Evolutionary conservation across 352 stramenopile genomes (phyloP).

Genomic region (Pythium biforme): DNA sequence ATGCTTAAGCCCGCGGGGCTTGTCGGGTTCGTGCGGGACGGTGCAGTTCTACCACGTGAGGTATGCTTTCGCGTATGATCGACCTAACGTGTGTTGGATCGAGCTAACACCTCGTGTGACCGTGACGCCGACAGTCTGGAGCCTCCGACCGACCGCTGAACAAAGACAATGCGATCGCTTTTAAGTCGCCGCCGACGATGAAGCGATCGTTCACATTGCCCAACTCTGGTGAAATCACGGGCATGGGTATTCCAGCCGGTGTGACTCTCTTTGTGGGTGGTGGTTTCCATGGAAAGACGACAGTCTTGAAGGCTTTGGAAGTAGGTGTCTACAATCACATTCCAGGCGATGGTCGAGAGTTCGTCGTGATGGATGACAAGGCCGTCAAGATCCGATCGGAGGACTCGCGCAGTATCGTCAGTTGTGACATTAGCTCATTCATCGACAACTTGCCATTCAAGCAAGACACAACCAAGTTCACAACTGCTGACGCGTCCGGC

Average conservation of each 20-base stretch:
- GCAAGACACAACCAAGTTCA: constrained; percentile 91
- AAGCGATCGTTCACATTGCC: constrained; percentile 86
- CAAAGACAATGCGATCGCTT: constrained; percentile 61
- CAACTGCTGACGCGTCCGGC: constrained; percentile 92
- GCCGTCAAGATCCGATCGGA: constrained; percentile 96
- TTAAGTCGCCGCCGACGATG: constrained; percentile 82
- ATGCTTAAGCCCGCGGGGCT: constrained; percentile 82
- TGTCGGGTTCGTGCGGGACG: constrained; percentile 93
- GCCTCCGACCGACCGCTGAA: constrained; percentile 56
- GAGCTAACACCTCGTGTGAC: not conserved
- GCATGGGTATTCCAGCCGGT: constrained; percentile 93
- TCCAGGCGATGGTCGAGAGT: constrained; percentile 93
- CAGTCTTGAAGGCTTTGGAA: constrained; percentile 92
- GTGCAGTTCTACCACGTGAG: constrained; percentile 89
- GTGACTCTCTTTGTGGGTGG: constrained; percentile 96
- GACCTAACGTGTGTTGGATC: not conserved
- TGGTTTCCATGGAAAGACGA: constrained; percentile 98
- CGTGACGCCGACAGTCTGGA: constrained; percentile 34
- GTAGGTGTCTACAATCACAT: constrained; percentile 97
- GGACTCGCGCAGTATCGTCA: constrained; percentile 90
- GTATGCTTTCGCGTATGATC: constrained; percentile 13
- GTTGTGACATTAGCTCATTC: constrained; percentile 94
- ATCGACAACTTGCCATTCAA: constrained; percentile 97
- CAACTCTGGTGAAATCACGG: constrained; percentile 77
- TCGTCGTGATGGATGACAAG: constrained; percentile 85